These are phyloP conservation scores for Paxillus involutus DNA, from an alignment of 768 basidiomycete species.

Conservation along the genomic window DNA sequence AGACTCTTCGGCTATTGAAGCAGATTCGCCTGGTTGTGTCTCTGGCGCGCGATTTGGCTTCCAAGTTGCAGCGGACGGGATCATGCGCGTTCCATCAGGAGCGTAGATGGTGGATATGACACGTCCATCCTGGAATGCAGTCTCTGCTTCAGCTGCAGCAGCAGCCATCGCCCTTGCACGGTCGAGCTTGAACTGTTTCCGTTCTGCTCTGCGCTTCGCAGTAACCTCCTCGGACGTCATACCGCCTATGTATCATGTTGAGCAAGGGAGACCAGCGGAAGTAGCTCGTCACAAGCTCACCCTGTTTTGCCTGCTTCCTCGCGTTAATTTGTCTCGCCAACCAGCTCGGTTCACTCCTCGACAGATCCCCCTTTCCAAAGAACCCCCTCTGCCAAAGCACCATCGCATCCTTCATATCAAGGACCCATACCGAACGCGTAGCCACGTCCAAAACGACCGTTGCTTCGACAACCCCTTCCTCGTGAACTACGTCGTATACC, in stretches of 20 bases:
- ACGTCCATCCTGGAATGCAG: conserved; percentile 70
- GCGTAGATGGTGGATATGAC: conserved; percentile 60
- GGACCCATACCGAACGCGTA: conserved; percentile 89
- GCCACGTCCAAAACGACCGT: conserved; percentile 50
- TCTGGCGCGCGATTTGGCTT: conserved; percentile 41
- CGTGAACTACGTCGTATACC: conserved; percentile 85
- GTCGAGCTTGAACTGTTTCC: conserved; percentile 91
- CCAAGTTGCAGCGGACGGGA: conserved; percentile 84
- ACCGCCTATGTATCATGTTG: conserved; percentile 36
- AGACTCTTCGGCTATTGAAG: conserved; percentile 10
- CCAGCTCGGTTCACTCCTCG: conserved; percentile 96
- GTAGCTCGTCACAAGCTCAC: conserved; percentile 35
- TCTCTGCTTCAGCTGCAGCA: conserved; percentile 78
- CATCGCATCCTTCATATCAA: conserved; percentile 57
- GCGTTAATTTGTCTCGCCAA: conserved; percentile 73
- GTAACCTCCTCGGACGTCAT: conserved; percentile 91
- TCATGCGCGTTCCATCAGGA: conserved; percentile 42
- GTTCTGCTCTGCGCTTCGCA: conserved; percentile 81
- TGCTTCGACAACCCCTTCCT: conserved; percentile 92
- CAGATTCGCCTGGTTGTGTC: conserved; percentile 15
- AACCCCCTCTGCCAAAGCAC: conserved; percentile 89
- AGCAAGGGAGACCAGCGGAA: not conserved
- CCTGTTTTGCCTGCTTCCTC: conserved; percentile 50
- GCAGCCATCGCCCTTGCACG: conserved; percentile 86
- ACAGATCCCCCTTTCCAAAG: conserved; percentile 96